phyloP scores from a whole-genome alignment of 1,284 basidiomycete species.

The Sporisorium exsertum region DNA sequence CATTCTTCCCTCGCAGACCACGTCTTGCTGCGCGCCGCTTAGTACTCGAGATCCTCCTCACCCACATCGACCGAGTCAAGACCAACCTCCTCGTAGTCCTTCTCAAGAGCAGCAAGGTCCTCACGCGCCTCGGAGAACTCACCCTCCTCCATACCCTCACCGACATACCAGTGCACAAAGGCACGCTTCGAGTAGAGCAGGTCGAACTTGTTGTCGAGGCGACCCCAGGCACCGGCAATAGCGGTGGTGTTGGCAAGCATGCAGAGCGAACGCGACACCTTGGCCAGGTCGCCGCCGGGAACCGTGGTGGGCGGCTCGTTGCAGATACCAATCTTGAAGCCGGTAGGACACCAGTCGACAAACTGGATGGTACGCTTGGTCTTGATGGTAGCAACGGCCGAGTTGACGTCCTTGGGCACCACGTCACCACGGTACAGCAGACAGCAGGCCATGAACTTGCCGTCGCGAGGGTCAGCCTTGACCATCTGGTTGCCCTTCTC shows the following conservation, averaged over 20 bases:
- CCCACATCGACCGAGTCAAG: slow-evolving; percentile 87
- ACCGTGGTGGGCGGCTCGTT: slow-evolving; percentile 92
- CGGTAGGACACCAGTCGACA: slow-evolving; percentile 97
- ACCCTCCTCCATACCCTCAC: slow-evolving; percentile 99
- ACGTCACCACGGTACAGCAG: slow-evolving; percentile 85
- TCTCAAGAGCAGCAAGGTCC: slow-evolving; percentile 95
- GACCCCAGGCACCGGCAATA: slow-evolving; percentile 92
- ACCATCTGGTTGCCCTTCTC: slow-evolving; percentile 98
- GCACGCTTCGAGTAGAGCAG: slow-evolving; percentile 76
- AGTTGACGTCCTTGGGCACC: slow-evolving; percentile 95
- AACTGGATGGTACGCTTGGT: slow-evolving; percentile 84
- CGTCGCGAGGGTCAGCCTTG: slow-evolving; percentile 70
- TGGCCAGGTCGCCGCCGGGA: slow-evolving; percentile 89
- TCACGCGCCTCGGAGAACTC: slow-evolving; percentile 98
- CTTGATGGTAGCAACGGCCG: slow-evolving; percentile 93
- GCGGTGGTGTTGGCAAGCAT: slow-evolving; percentile 96
- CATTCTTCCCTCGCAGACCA: not conserved
- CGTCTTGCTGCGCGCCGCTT: slow-evolving; percentile 8
- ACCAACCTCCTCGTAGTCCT: slow-evolving; percentile 77
- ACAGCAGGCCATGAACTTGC: slow-evolving; percentile 85
- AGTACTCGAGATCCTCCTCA: slow-evolving; percentile 74
- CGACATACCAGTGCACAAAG: slow-evolving; percentile 77
- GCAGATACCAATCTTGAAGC: slow-evolving; percentile 94
- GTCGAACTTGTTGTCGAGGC: slow-evolving; percentile 99
- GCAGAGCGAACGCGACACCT: slow-evolving; percentile 92